Evolutionary conservation across 305 asterid species (phyloP), one percentile per base, ranked within the genome.

Genomic region (Solanum hybrid): DNA sequence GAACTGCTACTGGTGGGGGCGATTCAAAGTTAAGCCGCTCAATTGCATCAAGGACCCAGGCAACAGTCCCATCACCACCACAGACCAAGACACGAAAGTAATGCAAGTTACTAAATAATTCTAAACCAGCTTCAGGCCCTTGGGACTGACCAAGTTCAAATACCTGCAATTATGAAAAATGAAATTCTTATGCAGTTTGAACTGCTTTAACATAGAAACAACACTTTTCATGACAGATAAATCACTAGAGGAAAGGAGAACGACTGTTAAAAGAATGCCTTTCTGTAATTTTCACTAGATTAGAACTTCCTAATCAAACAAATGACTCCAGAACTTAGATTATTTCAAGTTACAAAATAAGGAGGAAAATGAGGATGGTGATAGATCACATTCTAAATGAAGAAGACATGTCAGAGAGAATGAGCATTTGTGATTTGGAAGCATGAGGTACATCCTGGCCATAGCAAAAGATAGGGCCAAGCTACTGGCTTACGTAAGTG

Each of bases 51-150:
- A 96, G 98, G 91, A 96, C 97, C 98, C 98, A 96, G 11, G 98
- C 97, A 85, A 96, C 97, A 14, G 98, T 96, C 40, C 98, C 98
- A 90, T 96, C 98, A 88, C 98, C 98, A 89, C 98, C 98, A 89
- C 98, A 95, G 89, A 95, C 96, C 94, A 96, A 94, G 90, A 96
- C 96, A 89, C 97, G 95, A 61, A 95, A 96, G 92, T 94, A 92
- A 35, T 91, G 97, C 91, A 95, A 95, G 81, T 77, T 91, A 86
- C 94, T 91, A 90, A 96, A 96, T 73, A 95, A 89, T 79, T 96
- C 95, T 92, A 96, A 92, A 87, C 98, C 98, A 86, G 91, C 95
- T 91, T 96, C 98, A 78, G 97, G 98, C 81, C 98, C 98, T 93
- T 94, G 96, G 88, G 94, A 92, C 80, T 97, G 93, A 90, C 94